Evolutionary conservation across 768 basidiomycete species (phyloP).

Genomic region (Mycena vitilis): DNA sequence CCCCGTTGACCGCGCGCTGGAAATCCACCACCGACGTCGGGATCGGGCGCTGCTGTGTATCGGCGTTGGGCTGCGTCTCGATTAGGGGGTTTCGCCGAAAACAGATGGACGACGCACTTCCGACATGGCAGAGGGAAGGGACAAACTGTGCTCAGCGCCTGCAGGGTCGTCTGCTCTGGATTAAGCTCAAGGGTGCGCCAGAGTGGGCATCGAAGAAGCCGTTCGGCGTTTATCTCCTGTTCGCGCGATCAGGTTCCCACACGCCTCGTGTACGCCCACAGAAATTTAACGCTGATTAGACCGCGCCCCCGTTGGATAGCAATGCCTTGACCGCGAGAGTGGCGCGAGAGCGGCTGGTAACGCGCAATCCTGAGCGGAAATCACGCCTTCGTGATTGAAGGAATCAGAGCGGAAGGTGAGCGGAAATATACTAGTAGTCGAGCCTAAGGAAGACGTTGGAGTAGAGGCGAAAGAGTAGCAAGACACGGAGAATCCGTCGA

Average conservation of each 20-base stretch:
- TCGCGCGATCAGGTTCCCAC: slow-evolving; percentile 19
- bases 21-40: slow-evolving; percentile 26
- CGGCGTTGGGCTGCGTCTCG: neutral
- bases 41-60: neutral
- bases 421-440: too few relatives aligned
- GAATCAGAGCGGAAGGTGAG: too few relatives aligned
- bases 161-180: neutral
- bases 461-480: too few relatives aligned
- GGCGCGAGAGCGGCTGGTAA: neutral
- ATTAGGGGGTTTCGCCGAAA: neutral
- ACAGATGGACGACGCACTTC: slow-evolving; percentile 3
- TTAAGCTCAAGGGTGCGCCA: slow-evolving; percentile 20
- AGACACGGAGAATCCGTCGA: too few relatives aligned
- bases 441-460: too few relatives aligned
- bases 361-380: neutral
- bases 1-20: neutral
- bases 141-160: neutral
- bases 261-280: neutral
- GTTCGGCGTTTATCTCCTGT: neutral
- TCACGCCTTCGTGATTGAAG: too few relatives aligned
- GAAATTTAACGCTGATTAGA: neutral
- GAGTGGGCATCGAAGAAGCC: neutral
- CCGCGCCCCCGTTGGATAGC: too few relatives aligned
- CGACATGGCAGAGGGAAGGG: neutral
- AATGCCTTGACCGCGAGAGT: neutral